Base-by-base conservation (phyloP, 2,329 filamentous ascomycete genomes). In the Trichophyton simii region DNA sequence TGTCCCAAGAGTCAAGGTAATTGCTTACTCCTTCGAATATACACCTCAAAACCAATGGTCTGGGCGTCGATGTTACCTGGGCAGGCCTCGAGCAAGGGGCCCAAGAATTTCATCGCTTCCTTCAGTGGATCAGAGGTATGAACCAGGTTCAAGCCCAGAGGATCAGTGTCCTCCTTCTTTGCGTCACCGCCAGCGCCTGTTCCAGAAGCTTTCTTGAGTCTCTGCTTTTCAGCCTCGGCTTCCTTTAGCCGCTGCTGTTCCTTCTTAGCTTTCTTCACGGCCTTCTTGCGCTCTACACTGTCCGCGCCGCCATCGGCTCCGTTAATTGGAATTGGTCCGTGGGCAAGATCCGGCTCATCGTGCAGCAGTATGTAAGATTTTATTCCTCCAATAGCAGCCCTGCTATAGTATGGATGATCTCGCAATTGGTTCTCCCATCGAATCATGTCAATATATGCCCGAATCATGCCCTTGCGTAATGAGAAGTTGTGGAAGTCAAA, bases 401-500 rank as follows among this genome's bases (percentile, higher is more conserved):
- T 82, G 3, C 87, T 87, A 76, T 89, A 99, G 78, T 95, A 96
- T 0, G 94, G 94, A 72, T 99, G 94, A 68, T 95, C 88, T 60
- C 91, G 86, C 52, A 97, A 76, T 64, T 86, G 84, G 71, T 99
- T 91, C 72, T 97, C 92, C 95, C 94, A 99, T 67, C 88, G 84
- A 55, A 99, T 81, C 90, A 99, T 96, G 68, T 96, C 91, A 46
- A 99, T 80, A 71, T 99, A 99, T 1, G 94, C 89, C 61, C 92
- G 82, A 63, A 97, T 89, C 79, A 96, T 92, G 13, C 95, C 95
- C 75, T 97, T 99, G 20, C 94, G 82, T n/a, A 99, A 79, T 20
- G 91, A 96, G 75, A 99, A 99, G 72, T 85, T 90, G 79, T 99
- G 95, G 79, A 99, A 99, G 73, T 99, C 94, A 69, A 97, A 96